A percentile compares a stretch with the other conserved stretches of the same genome.
Conservation (phyloP, 495 filamentous ascomycete species). For the Bathelium albidoporum region DNA sequence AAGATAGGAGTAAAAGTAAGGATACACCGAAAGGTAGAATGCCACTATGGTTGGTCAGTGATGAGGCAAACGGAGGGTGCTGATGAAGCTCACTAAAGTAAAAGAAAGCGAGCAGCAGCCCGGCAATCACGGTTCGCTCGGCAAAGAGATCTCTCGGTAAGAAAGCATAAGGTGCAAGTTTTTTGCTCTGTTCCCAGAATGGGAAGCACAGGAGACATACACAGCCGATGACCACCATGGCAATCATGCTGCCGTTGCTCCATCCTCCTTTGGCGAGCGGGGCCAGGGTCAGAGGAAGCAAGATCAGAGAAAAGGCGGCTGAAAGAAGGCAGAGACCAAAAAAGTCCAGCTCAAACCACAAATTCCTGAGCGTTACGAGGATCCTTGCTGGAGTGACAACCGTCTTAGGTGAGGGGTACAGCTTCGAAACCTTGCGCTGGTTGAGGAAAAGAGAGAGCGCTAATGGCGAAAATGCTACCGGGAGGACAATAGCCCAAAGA, state of each 20-base stretch:
- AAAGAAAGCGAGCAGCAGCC: slow-evolving; percentile 35
- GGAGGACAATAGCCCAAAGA: slow-evolving; percentile 48
- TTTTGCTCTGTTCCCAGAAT: slow-evolving; percentile 24
- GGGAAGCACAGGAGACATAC: slow-evolving; percentile 20
- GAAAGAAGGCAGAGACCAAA: slow-evolving; percentile 21
- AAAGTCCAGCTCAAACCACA: slow-evolving; percentile 27
- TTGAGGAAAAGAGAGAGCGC: slow-evolving; percentile 44
- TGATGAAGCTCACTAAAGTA: slow-evolving; percentile 42
- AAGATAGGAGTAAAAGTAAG: slow-evolving; percentile 26
- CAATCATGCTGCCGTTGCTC: slow-evolving; percentile 39
- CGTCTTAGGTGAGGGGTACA: slow-evolving; percentile 15
- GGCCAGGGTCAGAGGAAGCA: slow-evolving; percentile 23
- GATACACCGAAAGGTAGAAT: slow-evolving; percentile 52
- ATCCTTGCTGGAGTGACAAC: slow-evolving; percentile 26
- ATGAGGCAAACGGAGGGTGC: neutral
- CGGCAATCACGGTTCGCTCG: slow-evolving; percentile 21
- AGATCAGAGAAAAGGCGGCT: slow-evolving; percentile 21
- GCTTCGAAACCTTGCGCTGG: slow-evolving; percentile 44
- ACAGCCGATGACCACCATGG: slow-evolving; percentile 27
- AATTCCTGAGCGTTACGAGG: slow-evolving; percentile 30
- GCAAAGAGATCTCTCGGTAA: slow-evolving; percentile 20
- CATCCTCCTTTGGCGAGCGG: slow-evolving; percentile 12
- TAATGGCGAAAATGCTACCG: slow-evolving; percentile 47
- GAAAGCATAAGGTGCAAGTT: slow-evolving; percentile 21
- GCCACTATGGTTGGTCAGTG: slow-evolving; percentile 40